phyloP scores from a whole-genome alignment of 805 yeast genomes.

The Kluyveromyces starmeri region DNA sequence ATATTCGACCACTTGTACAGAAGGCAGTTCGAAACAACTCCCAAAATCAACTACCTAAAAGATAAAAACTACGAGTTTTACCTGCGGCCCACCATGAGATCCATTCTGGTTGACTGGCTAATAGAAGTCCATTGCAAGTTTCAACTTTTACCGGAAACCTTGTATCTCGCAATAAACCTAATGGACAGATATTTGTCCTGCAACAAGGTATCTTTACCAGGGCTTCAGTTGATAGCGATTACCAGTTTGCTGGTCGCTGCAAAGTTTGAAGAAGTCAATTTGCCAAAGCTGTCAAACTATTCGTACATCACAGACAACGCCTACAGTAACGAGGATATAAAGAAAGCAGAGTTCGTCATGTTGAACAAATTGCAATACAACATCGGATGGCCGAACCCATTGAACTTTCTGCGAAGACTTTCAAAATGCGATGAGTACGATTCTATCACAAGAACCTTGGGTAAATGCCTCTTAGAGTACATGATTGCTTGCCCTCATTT shows the following conservation, averaged over 20 bases:
- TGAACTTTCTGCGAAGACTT: constrained; percentile 80
- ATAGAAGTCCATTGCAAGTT: constrained; percentile 82
- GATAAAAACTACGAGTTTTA: constrained; percentile 43
- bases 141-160: constrained; percentile 76
- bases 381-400: constrained; percentile 78
- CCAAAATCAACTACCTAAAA: constrained; percentile 56
- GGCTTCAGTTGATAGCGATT: constrained; percentile 77
- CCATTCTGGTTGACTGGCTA: constrained; percentile 88
- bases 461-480: constrained; percentile 75
- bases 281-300: constrained; percentile 78
- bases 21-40: constrained; percentile 60
- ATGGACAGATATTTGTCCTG: constrained; percentile 81
- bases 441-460: constrained; percentile 72
- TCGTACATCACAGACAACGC: constrained; percentile 86
- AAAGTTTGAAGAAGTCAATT: constrained; percentile 84
- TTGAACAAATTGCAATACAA: constrained; percentile 64
- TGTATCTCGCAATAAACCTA: constrained; percentile 71
- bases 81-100: constrained; percentile 73
- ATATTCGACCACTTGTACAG: constrained; percentile 70
- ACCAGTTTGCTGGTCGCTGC: constrained; percentile 85
- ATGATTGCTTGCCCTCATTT: constrained; percentile 68
- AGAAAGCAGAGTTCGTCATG: constrained; percentile 74
- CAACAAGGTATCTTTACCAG: constrained; percentile 66
- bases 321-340: constrained; percentile 68
- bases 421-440: constrained; percentile 90